Base-by-base conservation (phyloP, 208 protist species). In the Angomonas deanei region DNA sequence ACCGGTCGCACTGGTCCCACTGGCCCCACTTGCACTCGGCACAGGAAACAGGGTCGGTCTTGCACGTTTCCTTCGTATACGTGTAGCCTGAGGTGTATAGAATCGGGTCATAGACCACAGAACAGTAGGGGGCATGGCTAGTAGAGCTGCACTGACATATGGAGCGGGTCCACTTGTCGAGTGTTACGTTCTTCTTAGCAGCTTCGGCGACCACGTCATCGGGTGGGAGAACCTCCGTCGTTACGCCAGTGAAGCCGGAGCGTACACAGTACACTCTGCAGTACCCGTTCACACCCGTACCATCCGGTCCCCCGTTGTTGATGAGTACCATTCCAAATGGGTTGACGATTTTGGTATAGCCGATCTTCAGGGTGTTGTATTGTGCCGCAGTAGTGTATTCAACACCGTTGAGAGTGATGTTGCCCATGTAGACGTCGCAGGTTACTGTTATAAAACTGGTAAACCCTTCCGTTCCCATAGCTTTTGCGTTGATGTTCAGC, bases 391-490 rank as follows among this genome's bases (percentile, higher is more conserved):
- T 27, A 19, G 28, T 56, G 50, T 31, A 24, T 19, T 11, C n/a
- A n/a, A n/a, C 30, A n/a, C 50, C 21, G 50, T 56, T 28, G 1
- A 56, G 28, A 3, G 50, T 56, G 50, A 56, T 30, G 50, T 56
- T 56, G 21, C 50, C 50, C 15, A 15, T 32, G 23, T 28, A 56
- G 3, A 56, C 15, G 8, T 28, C 3, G 21, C 50, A 28, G 2
- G 2, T 3, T 32, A 2, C 2, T 5, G 27, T 11, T 5, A 28
- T 2, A 33, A 30, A n/a, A 2, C 2, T 32, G 2, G 3, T 24
- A 24, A 15, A 42, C 8, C 36, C 27, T 3, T 11, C 19, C 13
- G 11, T 56, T 19, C 50, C 50, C 11, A 56, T 31, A 28, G 50
- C 2, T 4, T 10, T 28, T 2, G 23, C 50, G 13, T 56, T 56